Evolutionary conservation across 371 early-diverging fungal genomes (phyloP).

Genomic region (Syncephalastrum contaminatum): DNA sequence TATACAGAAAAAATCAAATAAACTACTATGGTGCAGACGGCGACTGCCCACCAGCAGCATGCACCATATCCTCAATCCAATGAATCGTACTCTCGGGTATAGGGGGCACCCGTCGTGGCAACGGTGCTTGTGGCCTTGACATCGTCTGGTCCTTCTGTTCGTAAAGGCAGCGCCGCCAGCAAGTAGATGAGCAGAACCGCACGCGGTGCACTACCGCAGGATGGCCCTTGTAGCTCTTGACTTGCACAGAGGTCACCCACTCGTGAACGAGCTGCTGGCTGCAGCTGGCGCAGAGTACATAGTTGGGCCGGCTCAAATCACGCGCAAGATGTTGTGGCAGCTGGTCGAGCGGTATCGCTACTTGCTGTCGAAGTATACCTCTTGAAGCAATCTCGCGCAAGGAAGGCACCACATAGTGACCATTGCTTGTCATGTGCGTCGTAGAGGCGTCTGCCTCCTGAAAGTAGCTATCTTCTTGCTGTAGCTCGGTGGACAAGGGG

Average conservation of each 20-base stretch:
- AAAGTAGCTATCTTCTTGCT: too few species aligned
- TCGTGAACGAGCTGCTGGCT: constrained; percentile 57
- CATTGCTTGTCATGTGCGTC: background rate
- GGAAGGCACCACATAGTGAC: constrained; percentile 25
- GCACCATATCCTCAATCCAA: too few species aligned
- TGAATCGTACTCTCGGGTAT: constrained; percentile 16
- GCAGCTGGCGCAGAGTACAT: constrained; percentile 47
- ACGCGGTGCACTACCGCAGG: constrained; percentile 61
- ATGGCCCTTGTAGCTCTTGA: constrained; percentile 60
- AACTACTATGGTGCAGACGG: too few species aligned
- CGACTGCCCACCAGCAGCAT: too few species aligned
- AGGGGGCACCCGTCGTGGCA: too few species aligned
- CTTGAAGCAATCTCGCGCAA: constrained; percentile 35
- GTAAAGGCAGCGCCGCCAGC: constrained; percentile 57
- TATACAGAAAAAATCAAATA: too few species aligned
- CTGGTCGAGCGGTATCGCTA: constrained; percentile 20
- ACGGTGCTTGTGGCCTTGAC: too few species aligned
- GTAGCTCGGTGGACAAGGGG: too few species aligned
- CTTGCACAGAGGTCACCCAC: constrained; percentile 62
- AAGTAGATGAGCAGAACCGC: constrained; percentile 52
- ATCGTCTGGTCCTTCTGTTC: too few species aligned
- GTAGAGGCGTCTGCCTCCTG: too few species aligned
- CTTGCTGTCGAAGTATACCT: constrained; percentile 18
- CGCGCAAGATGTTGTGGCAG: constrained; percentile 46
- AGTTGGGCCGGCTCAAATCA: constrained; percentile 35